Base-by-base conservation (phyloP, 805 yeast species). In the Dipodascopsis uninucleata region DNA sequence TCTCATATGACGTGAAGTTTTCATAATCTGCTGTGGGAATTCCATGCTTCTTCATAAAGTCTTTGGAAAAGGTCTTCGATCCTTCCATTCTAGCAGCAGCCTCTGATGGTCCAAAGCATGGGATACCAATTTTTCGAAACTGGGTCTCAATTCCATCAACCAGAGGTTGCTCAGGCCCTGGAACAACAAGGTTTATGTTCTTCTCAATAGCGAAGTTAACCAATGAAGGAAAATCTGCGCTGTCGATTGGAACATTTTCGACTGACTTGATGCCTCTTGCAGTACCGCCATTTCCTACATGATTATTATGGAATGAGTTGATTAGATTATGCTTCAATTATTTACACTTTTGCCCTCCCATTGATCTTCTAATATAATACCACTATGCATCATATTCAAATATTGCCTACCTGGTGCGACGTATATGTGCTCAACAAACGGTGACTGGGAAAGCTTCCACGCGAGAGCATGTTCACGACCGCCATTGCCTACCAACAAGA, bases 111-210 rank as follows among this genome's bases (percentile, higher is more conserved):
- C 98, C 99, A 70, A 93, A 93, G 14, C 89, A 96, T 22, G 96
- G 94, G 55, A 93, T 81, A 54, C 98, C 98, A 40, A 82, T 83
- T 47, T 77, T 78, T 52, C 77, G 70, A 72, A 93, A 88, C 42
- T 71, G 70, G 14, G 81, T 65, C 22, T 89, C 65, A 50, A 93
- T 79, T 40, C 99, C 99, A 60, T 93, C 97, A 25, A 94, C 97
- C 52, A 94, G 73, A 28, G 98, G 97, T 69, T 88, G 96, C 68
- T 93, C 99, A n/a, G 99, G 99, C 26, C 99, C 99, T 28, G 98
- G 97, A 34, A 93, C 73, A 4, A 87, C 97, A 45, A 93, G 71
- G 40, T 72, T 75, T 42, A 93, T 75, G 4, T 75, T 58, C 43
- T 89, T 70, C 23, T 76, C 76, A 12, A 72, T 62, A 4, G 97